Base-by-base conservation (phyloP, 2,329 filamentous ascomycete species). In the Helotiales sp. region DNA sequence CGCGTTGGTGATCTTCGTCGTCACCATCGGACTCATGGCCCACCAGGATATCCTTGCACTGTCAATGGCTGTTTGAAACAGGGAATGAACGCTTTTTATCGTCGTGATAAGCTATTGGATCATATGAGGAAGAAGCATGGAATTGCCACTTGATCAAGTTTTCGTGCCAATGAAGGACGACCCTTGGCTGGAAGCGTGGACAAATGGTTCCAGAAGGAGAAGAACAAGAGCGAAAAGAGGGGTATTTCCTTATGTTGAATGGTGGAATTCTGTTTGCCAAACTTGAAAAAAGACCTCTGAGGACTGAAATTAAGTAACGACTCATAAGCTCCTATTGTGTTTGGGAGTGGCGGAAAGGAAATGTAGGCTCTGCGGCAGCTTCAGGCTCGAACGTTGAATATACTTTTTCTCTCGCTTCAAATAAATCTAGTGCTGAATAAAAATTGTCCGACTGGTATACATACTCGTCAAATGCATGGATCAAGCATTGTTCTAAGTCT, bases 1-100 rank as follows among this genome's bases (percentile, higher is more conserved):
- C 93, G 54, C 33, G 36, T 46, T 33, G 36, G 46, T 42, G 47
- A 56, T 25, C 36, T 56, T 36, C 34, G 9, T 44, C 54, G 54
- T 15, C 54, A 56, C 19, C 19, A 36, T 17, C 33, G 50, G 24
- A 12, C 38, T 25, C 54, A 56, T 51, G 24, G 46, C 15, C 24
- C 27, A 10, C 54, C 46, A 44, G 24, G 40, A 3, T 34, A 56
- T 36, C 54, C 54, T 15, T 56, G 54, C 24, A 25, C 15, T 19
- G 25, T 56, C 33, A 2, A 22, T 44, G 54, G 54, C 17, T 56
- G 54, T 48, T 44, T 33, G 15, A 24, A 34, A 25, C 24, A 31
- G 38, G 46, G 54, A 22, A 5, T 12, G 3, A 51, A 36, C 19
- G 54, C 54, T 56, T 56, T 56, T 51, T 46, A 56, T 34, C 54